These are phyloP conservation scores for Platanus orientalis DNA, from an alignment of 164 flowering plant species.

Conservation along the genomic window DNA sequence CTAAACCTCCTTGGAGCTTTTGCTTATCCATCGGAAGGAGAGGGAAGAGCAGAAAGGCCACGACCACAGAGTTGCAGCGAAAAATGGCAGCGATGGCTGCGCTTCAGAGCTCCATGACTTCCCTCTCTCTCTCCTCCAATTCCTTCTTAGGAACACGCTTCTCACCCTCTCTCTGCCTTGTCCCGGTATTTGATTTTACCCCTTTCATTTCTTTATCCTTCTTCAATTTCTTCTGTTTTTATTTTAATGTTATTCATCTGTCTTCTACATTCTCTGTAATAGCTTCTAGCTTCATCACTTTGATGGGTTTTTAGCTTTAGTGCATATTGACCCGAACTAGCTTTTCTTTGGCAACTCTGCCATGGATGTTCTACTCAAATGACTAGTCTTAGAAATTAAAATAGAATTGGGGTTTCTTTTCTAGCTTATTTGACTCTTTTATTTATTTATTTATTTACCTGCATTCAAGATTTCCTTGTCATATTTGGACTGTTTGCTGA, in stretches of 20 bases:
- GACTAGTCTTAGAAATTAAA: not conserved
- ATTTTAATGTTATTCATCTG: no score
- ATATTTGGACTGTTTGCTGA: not conserved
- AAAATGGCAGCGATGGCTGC: slow-evolving; percentile 69
- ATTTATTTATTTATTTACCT: no score
- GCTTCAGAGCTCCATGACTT: slow-evolving; percentile 74
- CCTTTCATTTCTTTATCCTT: slow-evolving; percentile 1
- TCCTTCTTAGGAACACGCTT: slow-evolving; percentile 77
- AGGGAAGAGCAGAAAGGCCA: slow-evolving; percentile 5
- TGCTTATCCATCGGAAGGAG: not conserved
- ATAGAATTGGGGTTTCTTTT: not conserved
- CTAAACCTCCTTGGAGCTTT: not conserved
- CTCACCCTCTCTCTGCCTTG: slow-evolving; percentile 35
- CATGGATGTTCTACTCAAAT: no score
- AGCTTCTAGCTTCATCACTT: no score
- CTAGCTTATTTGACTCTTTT: not conserved
- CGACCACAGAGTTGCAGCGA: slow-evolving; percentile 10
- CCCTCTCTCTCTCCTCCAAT: slow-evolving; percentile 68
- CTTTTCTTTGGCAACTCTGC: no score
- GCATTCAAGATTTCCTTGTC: not conserved
- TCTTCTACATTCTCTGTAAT: no score
- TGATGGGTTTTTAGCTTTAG: not conserved
- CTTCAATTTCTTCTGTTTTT: not conserved
- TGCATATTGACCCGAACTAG: no score
- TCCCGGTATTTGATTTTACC: slow-evolving; percentile 26